phyloP scores from a whole-genome alignment of 371 early-diverging fungal species.

The Haplosporangium sp. region DNA sequence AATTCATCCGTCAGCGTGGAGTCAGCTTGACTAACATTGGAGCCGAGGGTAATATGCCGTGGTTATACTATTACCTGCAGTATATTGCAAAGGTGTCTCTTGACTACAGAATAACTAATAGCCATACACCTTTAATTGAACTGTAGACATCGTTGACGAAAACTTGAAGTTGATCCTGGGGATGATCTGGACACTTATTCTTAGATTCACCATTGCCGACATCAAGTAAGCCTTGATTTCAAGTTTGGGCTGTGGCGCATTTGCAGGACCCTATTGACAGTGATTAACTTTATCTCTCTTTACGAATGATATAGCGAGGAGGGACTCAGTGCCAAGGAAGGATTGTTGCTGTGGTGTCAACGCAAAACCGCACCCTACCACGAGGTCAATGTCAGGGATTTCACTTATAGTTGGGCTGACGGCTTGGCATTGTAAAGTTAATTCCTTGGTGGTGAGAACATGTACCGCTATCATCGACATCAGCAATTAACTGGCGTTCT shows the following conservation, averaged over 20 bases:
- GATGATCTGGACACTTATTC: conserved; percentile 98
- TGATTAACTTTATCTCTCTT: not conserved
- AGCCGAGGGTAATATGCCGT: conserved; percentile 69
- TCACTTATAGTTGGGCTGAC: conserved; percentile 93
- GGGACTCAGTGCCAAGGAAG: conserved; percentile 92
- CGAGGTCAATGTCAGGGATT: conserved; percentile 86
- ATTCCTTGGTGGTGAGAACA: too few species aligned
- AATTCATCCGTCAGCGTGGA: conserved; percentile 89
- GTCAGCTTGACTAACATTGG: conserved; percentile 95
- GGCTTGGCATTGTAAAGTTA: conserved; percentile 89
- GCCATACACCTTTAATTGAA: not conserved
- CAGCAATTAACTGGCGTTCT: not conserved
- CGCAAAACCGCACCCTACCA: conserved; percentile 90
- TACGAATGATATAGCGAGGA: conserved; percentile 73
- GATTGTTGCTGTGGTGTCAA: conserved; percentile 97
- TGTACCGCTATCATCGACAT: not conserved
- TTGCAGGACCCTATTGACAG: not conserved
- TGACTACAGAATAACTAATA: not conserved
- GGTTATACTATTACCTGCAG: not conserved
- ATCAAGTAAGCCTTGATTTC: conserved; percentile 66
- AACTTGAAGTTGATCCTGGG: conserved; percentile 97
- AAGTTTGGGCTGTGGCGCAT: not conserved
- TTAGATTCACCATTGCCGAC: conserved; percentile 94
- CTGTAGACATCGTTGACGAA: conserved; percentile 92
- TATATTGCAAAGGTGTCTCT: too few species aligned